Evolutionary conservation across 768 basidiomycete species (phyloP).

Genomic region (Russula griseocarnosa): DNA sequence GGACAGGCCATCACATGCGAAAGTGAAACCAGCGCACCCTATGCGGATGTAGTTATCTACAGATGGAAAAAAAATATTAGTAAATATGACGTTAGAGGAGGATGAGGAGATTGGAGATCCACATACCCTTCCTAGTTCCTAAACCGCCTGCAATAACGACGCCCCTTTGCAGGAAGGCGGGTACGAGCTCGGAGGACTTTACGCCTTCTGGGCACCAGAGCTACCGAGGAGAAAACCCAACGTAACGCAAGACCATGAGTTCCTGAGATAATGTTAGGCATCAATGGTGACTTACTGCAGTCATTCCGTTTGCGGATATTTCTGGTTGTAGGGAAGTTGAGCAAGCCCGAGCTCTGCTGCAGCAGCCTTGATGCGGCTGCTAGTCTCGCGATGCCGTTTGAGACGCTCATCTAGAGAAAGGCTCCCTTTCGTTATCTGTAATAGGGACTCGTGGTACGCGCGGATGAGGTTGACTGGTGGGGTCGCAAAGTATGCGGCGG

Average conservation of each 20-base stretch:
- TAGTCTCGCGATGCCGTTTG: conserved; percentile 64
- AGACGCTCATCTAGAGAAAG: conserved; percentile 78
- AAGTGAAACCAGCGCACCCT: conserved; percentile 44
- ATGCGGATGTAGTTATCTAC: conserved; percentile 88
- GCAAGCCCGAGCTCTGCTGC: conserved; percentile 65
- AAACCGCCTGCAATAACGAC: conserved; percentile 87
- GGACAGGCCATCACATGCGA: conserved; percentile 1
- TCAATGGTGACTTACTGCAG: conserved; percentile 51
- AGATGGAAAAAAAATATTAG: conserved; percentile 9
- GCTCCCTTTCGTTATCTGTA: conserved; percentile 56
- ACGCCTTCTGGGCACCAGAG: conserved; percentile 82
- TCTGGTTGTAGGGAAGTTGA: conserved; percentile 61
- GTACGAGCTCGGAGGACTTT: conserved; percentile 70
- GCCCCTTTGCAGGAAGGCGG: conserved; percentile 63
- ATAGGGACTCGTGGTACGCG: conserved; percentile 80
- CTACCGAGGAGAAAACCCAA: conserved; percentile 36
- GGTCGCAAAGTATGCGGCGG: conserved; percentile 88
- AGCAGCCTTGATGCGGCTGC: conserved; percentile 62
- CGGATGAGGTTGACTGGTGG: conserved; percentile 93
- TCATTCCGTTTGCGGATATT: conserved; percentile 91
- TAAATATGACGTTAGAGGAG: conserved; percentile 20
- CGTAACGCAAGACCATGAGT: neutral
- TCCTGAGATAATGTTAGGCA: neutral
- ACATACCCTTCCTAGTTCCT: conserved; percentile 20
- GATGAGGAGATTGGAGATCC: neutral